Evolutionary conservation across 202 grass and related monocot species (phyloP).

Genomic region (Hordeum pubiflorum): DNA sequence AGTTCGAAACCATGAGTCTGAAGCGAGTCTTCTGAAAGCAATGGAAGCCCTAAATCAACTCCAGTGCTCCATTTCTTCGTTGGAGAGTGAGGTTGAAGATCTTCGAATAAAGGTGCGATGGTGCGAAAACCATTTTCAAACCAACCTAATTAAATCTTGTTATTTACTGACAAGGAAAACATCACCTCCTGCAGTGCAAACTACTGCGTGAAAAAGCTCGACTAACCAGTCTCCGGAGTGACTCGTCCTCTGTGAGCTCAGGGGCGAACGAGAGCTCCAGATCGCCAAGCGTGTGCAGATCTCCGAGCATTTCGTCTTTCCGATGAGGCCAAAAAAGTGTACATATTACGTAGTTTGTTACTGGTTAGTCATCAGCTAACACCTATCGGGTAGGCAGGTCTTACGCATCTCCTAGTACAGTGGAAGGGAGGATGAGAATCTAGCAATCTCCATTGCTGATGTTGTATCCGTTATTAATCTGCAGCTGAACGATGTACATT

Average conservation of each 20-base stretch:
- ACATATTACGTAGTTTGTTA: slow-evolving; percentile 24
- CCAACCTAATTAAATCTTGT: neutral
- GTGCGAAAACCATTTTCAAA: neutral
- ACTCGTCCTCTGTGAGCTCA: slow-evolving; percentile 28
- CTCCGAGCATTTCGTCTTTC: slow-evolving; percentile 39
- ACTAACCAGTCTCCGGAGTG: slow-evolving; percentile 35
- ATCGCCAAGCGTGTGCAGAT: slow-evolving; percentile 18
- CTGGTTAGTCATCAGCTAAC: slow-evolving; percentile 34
- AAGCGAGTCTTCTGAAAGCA: slow-evolving; percentile 50
- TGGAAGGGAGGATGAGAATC: slow-evolving; percentile 10
- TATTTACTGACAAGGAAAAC: neutral
- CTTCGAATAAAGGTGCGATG: slow-evolving; percentile 50
- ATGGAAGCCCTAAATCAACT: slow-evolving; percentile 55
- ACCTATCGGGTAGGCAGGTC: neutral
- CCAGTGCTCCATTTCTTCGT: slow-evolving; percentile 42
- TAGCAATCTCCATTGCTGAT: neutral
- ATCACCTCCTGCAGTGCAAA: slow-evolving; percentile 46
- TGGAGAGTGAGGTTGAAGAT: slow-evolving; percentile 62
- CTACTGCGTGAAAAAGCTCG: slow-evolving; percentile 56
- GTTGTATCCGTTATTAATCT: neutral
- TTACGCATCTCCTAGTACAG: slow-evolving; percentile 22
- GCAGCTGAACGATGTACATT: neutral
- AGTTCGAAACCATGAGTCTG: slow-evolving; percentile 34
- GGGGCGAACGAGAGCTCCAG: slow-evolving; percentile 19
- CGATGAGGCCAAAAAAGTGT: slow-evolving; percentile 18